A percentile compares a stretch with the other conserved stretches of the same genome.
Conservation (phyloP, 352 stramenopile species). For the Phytophthora pseudosyringae region DNA sequence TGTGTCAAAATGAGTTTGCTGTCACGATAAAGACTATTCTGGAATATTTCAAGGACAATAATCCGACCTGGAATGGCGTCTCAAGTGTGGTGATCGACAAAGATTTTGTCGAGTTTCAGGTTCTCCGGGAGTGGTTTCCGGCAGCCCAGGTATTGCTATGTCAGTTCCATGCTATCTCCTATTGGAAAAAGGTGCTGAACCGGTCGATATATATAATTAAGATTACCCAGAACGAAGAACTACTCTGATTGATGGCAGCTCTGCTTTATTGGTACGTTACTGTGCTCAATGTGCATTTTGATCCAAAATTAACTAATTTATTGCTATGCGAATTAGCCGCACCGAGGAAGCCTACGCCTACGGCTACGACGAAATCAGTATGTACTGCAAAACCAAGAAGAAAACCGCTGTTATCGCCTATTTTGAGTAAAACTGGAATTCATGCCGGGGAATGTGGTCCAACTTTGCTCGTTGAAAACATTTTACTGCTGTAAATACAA, state of each 20-base stretch:
- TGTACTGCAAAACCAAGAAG: too few relatives aligned
- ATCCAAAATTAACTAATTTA: too few relatives aligned
- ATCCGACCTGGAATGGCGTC: neutral
- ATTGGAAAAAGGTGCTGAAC: conserved; percentile 21
- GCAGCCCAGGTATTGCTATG: conserved; percentile 10
- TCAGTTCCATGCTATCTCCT: conserved; percentile 27
- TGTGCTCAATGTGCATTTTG: too few relatives aligned
- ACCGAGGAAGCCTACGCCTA: too few relatives aligned
- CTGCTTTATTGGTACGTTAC: conserved; percentile 17
- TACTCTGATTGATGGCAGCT: conserved; percentile 1
- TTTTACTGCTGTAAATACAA: too few relatives aligned
- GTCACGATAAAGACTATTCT: neutral
- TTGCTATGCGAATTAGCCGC: too few relatives aligned
- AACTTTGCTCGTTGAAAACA: too few relatives aligned
- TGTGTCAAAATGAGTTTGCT: neutral
- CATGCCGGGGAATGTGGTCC: too few relatives aligned
- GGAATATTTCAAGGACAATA: neutral
- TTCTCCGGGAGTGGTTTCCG: conserved; percentile 5
- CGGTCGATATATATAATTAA: conserved; percentile 16
- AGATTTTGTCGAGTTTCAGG: neutral
- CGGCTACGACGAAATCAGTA: too few relatives aligned
- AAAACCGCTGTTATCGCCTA: too few relatives aligned
- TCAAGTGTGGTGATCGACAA: neutral
- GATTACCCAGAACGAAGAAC: conserved; percentile 11
- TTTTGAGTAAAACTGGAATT: too few relatives aligned